phyloP scores from a whole-genome alignment of 2,329 filamentous ascomycete species.

The Fusarium scirpi region DNA sequence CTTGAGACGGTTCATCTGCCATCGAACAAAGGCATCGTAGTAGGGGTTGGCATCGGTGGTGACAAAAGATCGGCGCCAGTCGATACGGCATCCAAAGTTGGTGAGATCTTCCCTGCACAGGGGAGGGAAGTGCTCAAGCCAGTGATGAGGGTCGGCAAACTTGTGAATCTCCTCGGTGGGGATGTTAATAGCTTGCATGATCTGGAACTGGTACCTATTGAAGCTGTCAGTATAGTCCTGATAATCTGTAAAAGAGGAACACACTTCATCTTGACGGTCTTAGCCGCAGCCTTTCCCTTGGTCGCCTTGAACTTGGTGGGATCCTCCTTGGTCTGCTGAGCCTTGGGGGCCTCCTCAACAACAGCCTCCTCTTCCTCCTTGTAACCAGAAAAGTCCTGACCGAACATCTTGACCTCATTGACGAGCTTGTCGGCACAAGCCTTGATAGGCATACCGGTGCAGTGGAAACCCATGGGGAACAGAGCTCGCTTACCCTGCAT shows the following conservation, averaged over 20 bases:
- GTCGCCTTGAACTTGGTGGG: slow-evolving; percentile 91
- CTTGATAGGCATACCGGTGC: slow-evolving; percentile 97
- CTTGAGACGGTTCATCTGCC: slow-evolving; percentile 96
- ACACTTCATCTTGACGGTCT: slow-evolving; percentile 86
- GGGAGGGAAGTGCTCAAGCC: slow-evolving; percentile 86
- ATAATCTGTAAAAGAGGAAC: background rate
- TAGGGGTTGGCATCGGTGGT: slow-evolving; percentile 97
- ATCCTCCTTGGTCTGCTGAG: slow-evolving; percentile 80
- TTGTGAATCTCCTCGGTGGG: slow-evolving; percentile 89
- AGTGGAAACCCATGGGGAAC: slow-evolving; percentile 93
- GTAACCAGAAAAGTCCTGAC: slow-evolving; percentile 85
- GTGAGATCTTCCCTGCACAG: slow-evolving; percentile 77
- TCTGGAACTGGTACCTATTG: slow-evolving; percentile 83
- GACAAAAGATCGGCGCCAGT: slow-evolving; percentile 93
- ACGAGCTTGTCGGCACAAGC: slow-evolving; percentile 95
- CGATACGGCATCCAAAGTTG: slow-evolving; percentile 86
- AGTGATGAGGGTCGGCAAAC: slow-evolving; percentile 91
- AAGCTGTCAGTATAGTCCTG: background rate
- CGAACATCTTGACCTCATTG: slow-evolving; percentile 90
- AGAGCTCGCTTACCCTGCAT: slow-evolving; percentile 91
- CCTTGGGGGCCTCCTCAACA: slow-evolving; percentile 63
- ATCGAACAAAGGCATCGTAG: slow-evolving; percentile 94
- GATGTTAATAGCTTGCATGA: slow-evolving; percentile 92
- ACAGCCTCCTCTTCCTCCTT: slow-evolving; percentile 69
- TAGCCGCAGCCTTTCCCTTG: slow-evolving; percentile 91